Evolutionary conservation across 2,329 filamentous ascomycete genomes (phyloP), one percentile per base, ranked within the genome.

Genomic region (Ophiocordyceps polyrhachis-furcata): DNA sequence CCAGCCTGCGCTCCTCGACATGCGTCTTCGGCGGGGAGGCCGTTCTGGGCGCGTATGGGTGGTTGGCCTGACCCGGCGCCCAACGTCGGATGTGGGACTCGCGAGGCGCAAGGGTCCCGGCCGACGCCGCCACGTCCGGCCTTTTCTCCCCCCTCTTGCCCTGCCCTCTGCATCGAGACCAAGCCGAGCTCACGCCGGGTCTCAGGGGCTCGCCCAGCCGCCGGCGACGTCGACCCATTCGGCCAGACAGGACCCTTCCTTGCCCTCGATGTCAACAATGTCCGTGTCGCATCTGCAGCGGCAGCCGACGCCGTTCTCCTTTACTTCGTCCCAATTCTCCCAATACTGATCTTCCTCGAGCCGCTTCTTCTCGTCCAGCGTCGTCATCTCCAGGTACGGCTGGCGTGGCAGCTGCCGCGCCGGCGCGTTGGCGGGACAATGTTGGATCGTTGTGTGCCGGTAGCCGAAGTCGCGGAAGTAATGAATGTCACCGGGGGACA

Each of bases 391-490:
- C 15, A 93, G 75, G 59, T 71, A 95, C 1, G 85, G 86, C 44
- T 79, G 72, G 46, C 86, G 77, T 4, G 82, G 76, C 40, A 94
- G 72, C 63, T 98, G 91, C 42, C 84, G 79, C 13, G 81, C 79
- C 0, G 89, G 91, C 3, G 91, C 91, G 58, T 98, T 98, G 45
- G 88, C 87, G 1, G 91, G 91, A 57, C 91, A 98, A 63, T 98
- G 91, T 65, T 96, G 89, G 58, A 98, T 98, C 4, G 91, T 98
- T 7, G 91, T 98, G 64, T 98, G 91, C 57, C 91, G 78, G 67
- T 98, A 98, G 45, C 91, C 91, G 64, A 96, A 89, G 62, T 98
- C 91, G 54, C 91, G 86, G 79, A 98, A 98, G 67, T 98, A 98
- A 65, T 98, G 91, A 48, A 98, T 85, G 57, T 98, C 87, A 45